A percentile compares a stretch with the other conserved stretches of the same genome.
These are phyloP conservation scores for Omphalea diandra DNA, from an alignment of 441 rosid species.

Conservation along the genomic window DNA sequence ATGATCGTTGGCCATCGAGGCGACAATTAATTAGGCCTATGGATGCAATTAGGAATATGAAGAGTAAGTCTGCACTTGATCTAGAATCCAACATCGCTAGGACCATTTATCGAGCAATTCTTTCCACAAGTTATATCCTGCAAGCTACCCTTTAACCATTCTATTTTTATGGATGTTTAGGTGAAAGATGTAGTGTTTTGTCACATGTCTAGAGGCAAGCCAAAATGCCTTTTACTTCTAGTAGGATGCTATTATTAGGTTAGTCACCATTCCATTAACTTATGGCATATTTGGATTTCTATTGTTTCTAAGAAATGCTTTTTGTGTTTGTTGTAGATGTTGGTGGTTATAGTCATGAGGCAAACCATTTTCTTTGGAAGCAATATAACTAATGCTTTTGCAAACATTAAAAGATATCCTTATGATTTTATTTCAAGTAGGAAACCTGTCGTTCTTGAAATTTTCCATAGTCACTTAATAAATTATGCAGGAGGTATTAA, in stretches of 20 bases:
- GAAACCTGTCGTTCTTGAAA: constrained; percentile 46
- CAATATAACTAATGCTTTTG: constrained; percentile 36
- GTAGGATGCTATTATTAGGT: constrained; percentile 54
- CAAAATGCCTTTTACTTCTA: constrained; percentile 45
- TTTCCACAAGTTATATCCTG: constrained; percentile 40
- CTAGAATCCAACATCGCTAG: constrained; percentile 51
- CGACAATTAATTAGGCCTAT: constrained; percentile 57
- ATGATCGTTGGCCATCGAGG: constrained; percentile 45
- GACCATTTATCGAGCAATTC: constrained; percentile 47
- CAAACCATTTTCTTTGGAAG: constrained; percentile 43
- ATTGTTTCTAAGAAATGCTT: constrained; percentile 15
- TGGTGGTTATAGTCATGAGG: constrained; percentile 51
- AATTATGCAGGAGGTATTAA: constrained; percentile 53
- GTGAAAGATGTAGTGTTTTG: constrained; percentile 42
- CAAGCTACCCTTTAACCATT: constrained; percentile 49
- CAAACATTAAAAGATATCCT: constrained; percentile 46
- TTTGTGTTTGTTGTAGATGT: constrained; percentile 47
- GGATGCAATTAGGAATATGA: constrained; percentile 70
- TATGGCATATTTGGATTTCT: neutral
- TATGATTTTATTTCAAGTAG: constrained; percentile 51
- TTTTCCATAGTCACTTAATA: constrained; percentile 45
- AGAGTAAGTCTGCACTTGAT: constrained; percentile 68
- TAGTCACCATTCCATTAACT: constrained; percentile 11
- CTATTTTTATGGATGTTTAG: constrained; percentile 40
- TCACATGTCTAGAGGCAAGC: constrained; percentile 60